Evolutionary conservation across 176 grass and related monocot genomes (phyloP), one percentile per base, ranked within the genome.

Genomic region (Areca catechu): DNA sequence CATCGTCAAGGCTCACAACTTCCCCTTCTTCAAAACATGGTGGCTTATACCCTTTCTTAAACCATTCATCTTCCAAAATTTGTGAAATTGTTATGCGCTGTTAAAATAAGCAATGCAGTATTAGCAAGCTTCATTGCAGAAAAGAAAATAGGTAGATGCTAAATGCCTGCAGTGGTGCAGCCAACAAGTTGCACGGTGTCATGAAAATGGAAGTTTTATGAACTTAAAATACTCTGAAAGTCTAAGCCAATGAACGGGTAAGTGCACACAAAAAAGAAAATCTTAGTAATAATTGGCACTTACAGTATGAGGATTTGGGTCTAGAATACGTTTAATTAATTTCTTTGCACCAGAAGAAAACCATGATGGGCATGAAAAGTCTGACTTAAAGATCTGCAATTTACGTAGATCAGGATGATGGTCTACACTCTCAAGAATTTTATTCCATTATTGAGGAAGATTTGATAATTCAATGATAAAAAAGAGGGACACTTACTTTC

Each of bases 51-150:
- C 79, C 83, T 71, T 85, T 88, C 82, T 92, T 85, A 63, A 98
- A 98, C 93, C 93, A 98, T 70, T 86, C 70, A 73, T 98, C 84
- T 77, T 90, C 62, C 61, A 98, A 80, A 57, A 98, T 98, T 85
- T 92, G 58, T 47, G 81, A 71, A 74, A 92, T 92, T 64, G 73
- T 98, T 70, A 92, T 92, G 57, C 93, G 77, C 93, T 92, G 83
- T 25, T 73, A 59, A 20, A 58, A 62, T 37, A 59, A 14, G n/a
- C 24, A 52, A 21, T 19, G 43, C 50, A 69, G 61, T 34, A 34
- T 34, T 6, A 34, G 30, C 30, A 34, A 34, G 30, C 30, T 34
- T 34, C 7, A 34, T 34, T 9, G 7, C 5, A 34, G 30, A 34
- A 34, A 5, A 34, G 30, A 34, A 34, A 7, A 34, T 34, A 34